A percentile compares a stretch with the other conserved stretches of the same genome.
phyloP scores from a whole-genome alignment of 495 filamentous ascomycete genomes.

The Sordaria brevicollis region DNA sequence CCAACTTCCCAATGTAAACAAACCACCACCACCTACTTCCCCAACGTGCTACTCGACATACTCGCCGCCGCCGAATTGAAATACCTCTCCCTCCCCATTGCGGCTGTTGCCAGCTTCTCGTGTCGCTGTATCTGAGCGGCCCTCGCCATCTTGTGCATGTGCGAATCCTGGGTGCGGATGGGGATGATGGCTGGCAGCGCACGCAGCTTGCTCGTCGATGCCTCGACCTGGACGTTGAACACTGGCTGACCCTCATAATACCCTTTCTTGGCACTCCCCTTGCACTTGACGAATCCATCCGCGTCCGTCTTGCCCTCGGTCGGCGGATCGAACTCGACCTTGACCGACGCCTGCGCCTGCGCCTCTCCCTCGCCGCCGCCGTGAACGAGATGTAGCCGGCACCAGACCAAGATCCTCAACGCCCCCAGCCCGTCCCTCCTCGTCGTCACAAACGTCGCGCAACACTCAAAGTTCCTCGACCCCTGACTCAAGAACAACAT shows the following conservation, averaged over 20 bases:
- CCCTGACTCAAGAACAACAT: slow-evolving; percentile 9
- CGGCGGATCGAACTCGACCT: not conserved
- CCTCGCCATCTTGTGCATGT: not conserved
- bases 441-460: not conserved
- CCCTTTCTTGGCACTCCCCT: not conserved
- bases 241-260: not conserved
- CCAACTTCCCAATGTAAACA: not conserved
- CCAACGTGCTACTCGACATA: not conserved
- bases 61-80: not conserved
- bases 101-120: not conserved
- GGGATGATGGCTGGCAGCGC: not conserved
- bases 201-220: not conserved
- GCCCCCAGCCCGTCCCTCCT: not conserved
- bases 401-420: not conserved
- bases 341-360: not conserved
- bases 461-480: not conserved
- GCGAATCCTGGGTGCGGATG: not conserved
- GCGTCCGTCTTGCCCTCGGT: not conserved
- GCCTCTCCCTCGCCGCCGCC: not conserved
- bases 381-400: not conserved
- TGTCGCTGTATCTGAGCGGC: not conserved
- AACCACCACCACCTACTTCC: not conserved
- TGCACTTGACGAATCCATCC: not conserved
- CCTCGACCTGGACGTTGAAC: not conserved
- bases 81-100: not conserved